Evolutionary conservation across 129 eudicot genomes (phyloP), one percentile per base, ranked within the genome.

Genomic region (Dittrichia graveolens): DNA sequence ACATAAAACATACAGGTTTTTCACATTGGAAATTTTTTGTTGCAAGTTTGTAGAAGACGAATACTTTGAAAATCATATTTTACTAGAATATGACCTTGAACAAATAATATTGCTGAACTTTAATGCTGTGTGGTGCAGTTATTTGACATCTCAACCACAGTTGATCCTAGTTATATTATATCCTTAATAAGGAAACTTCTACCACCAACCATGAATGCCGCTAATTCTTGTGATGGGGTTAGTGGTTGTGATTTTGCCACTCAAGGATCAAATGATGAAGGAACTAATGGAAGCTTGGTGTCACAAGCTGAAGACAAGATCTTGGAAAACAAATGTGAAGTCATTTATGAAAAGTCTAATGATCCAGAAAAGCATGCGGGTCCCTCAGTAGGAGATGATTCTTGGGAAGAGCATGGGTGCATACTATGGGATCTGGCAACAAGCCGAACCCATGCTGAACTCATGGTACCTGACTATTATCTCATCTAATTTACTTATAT

Each of bases 371-470:
- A 80, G 15, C 71, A 58, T 42, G 49, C 43, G 40, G 81, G 62
- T 61, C 68, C 55, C 61, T 61, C 80, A 8, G 83, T 60, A 40
- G 84, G 77, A 73, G 90, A 81, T 66, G 87, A 83, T 41, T 64
- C 84, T 39, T 90, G 97, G 99, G 97, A 95, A 81, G 96, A 90
- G 71, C 78, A 81, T 77, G 99, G 99, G 77, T 90, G 97, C 76
- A 74, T 90, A 78, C 80, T 95, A 61, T 95, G 99, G 99, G 99
- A 90, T 70, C 88, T 95, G 39, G 96, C 97, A 41, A 86, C 96
- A 60, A 86, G 84, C 67, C 79, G 81, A 79, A 80, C 88, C 58
- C 97, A 95, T 81, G 97, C 99, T 67, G 86, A 88, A 74, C 77
- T 95, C 16, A 90, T 95, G 99, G 97, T 93, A 87, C 69, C 61